Base-by-base conservation (phyloP, 176 grass and related monocot species). In the Dendrocalamus sinicus region DNA sequence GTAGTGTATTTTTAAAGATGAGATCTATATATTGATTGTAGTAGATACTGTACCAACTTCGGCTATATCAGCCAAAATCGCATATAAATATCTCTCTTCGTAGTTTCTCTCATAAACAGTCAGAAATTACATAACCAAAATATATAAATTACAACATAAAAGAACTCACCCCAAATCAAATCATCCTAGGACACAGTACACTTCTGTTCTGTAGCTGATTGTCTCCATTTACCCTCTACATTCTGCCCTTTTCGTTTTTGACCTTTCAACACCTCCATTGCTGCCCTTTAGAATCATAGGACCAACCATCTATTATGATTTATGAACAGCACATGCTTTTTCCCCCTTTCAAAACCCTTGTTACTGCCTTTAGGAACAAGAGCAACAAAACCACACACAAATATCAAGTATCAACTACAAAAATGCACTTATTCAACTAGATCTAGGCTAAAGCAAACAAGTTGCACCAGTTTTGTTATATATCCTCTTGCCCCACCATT, bases 31-130 rank as follows among this genome's bases (percentile, higher is more conserved):
- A 0, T 39, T 39, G 0, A 39, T 39, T 39, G 4, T 39, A 39
- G 4, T 39, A 39, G 37, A 4, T 0, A 39, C 3, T 39, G 0
- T 39, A 39, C 0, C 4, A 0, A 39, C 4, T 39, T 39, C 3
- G 3, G 0, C 0, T 39, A 39, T 39, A 39, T 5, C 4, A 0
- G 4, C 0, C 0, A 39, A 39, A 39, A 39, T 39, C 4, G 4
- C 0, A 39, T 39, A 39, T 0, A 3, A 39, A 5, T 39, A 0
- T 39, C 37, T 5, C 0, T 5, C 37, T 39, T 39, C 37, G 4
- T 4, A 35, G 2, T 35, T 39, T 39, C 37, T 39, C 37, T 5
- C 4, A 5, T 0, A 39, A 5, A 39, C 4, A 39, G 37, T 39
- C 3, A 39, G 0, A 39, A 39, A 39, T 39, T 5, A 39, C 37